Conservation (phyloP, 2,329 filamentous ascomycete species). For the Diaporthe citri region DNA sequence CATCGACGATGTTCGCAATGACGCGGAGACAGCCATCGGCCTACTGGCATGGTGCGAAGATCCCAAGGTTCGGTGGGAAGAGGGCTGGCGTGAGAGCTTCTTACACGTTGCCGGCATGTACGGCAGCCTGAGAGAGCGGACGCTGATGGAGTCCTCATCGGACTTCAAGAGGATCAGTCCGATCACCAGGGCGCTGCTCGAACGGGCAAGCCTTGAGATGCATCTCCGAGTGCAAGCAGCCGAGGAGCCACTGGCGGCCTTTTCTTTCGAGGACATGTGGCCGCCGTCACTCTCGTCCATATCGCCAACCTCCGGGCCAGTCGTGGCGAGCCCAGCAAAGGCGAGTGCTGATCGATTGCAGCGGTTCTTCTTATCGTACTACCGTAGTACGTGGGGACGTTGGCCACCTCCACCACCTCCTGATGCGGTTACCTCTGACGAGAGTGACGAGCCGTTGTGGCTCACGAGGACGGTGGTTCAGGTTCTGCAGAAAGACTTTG, state of each 20-base stretch:
- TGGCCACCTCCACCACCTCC: constrained; percentile 67
- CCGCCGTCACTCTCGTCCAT: constrained; percentile 51
- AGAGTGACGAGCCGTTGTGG: constrained; percentile 65
- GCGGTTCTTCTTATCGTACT: constrained; percentile 71
- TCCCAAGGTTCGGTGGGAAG: constrained; percentile 72
- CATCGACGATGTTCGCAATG: constrained; percentile 74
- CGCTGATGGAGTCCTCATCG: constrained; percentile 59
- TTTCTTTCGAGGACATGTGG: constrained; percentile 75
- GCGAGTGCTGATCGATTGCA: constrained; percentile 71
- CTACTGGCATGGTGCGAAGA: constrained; percentile 76
- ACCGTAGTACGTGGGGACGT: constrained; percentile 63
- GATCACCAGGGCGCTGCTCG: constrained; percentile 73
- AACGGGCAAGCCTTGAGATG: constrained; percentile 71
- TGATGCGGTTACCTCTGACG: constrained; percentile 39
- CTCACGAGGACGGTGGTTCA: constrained; percentile 69
- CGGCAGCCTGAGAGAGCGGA: constrained; percentile 45
- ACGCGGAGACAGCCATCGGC: constrained; percentile 69
- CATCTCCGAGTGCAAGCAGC: constrained; percentile 73
- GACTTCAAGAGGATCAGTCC: constrained; percentile 72
- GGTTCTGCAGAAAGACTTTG: constrained; percentile 74
- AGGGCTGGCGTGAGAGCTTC: constrained; percentile 77
- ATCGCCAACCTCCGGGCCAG: constrained; percentile 47
- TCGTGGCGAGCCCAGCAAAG: constrained; percentile 55
- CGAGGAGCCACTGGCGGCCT: constrained; percentile 70
- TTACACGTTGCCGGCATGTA: constrained; percentile 76